Conservation (phyloP, 108 stramenopile species). For the Nitzschia inconspicua region DNA sequence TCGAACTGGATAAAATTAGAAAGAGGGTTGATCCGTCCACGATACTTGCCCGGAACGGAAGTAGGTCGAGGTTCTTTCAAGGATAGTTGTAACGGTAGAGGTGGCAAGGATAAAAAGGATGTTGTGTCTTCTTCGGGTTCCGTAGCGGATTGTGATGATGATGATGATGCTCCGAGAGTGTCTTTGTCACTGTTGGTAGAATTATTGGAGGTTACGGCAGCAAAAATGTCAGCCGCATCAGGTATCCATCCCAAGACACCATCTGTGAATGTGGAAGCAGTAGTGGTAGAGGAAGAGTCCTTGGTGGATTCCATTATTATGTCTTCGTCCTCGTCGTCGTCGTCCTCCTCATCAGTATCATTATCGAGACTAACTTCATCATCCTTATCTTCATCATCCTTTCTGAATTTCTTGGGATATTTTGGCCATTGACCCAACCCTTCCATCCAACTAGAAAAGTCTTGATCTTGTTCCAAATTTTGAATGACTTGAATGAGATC, state of each 20-base stretch:
- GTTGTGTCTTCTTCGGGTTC: neutral
- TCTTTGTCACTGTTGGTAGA: too few relatives aligned
- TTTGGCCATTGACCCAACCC: slow-evolving; percentile 5
- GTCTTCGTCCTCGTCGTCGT: too few relatives aligned
- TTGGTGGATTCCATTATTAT: too few relatives aligned
- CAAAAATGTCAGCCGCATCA: too few relatives aligned
- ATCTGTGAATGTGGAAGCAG: too few relatives aligned
- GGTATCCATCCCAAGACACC: too few relatives aligned
- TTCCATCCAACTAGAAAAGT: slow-evolving; percentile 15
- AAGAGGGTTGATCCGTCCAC: slow-evolving; percentile 4
- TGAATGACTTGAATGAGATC: too few relatives aligned
- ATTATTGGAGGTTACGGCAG: too few relatives aligned
- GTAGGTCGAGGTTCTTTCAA: neutral
- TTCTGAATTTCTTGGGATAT: neutral
- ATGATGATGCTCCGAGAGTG: neutral
- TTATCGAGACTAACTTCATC: too few relatives aligned
- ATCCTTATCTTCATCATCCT: too few relatives aligned
- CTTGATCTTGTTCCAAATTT: slow-evolving; percentile 5
- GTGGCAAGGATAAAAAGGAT: neutral
- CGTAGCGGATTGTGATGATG: neutral
- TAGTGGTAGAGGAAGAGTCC: too few relatives aligned
- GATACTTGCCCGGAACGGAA: neutral
- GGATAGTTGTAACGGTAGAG: neutral
- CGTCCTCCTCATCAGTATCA: too few relatives aligned
- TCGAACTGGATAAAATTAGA: slow-evolving; percentile 20